Percentiles rank a stretch among this genome's conserved stretches.
These are phyloP conservation scores for Trifolium repens DNA, from an alignment of 306 rosid genomes.

Conservation along the genomic window DNA sequence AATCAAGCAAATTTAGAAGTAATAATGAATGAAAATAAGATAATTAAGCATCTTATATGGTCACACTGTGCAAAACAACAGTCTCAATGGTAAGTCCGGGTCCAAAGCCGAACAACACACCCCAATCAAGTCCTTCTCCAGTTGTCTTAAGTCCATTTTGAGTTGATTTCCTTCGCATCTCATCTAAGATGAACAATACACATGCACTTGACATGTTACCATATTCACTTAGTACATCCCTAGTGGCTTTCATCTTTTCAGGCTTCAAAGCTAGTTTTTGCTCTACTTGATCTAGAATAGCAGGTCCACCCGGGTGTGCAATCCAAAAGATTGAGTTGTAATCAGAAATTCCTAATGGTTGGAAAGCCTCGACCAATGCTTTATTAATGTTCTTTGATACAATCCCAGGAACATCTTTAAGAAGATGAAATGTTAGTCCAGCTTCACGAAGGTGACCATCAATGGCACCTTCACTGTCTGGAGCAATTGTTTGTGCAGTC, in stretches of 20 bases:
- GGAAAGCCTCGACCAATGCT: not conserved
- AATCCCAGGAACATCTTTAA: constrained; percentile 10
- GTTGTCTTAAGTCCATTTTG: not conserved
- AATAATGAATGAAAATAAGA: not conserved
- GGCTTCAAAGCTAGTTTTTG: not conserved
- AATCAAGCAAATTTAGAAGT: not conserved
- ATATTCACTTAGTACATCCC: constrained; percentile 53
- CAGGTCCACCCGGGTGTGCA: not conserved
- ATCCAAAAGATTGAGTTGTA: constrained; percentile 1
- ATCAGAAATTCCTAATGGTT: not conserved
- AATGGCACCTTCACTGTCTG: not conserved
- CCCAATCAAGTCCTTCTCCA: not conserved
- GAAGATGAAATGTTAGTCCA: constrained; percentile 44
- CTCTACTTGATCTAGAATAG: not conserved
- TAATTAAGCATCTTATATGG: not conserved
- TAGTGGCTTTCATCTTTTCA: not conserved
- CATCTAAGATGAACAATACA: constrained; percentile 3
- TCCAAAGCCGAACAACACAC: not conserved
- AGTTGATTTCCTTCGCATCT: constrained; percentile 62
- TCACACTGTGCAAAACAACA: not conserved
- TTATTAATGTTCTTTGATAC: not conserved
- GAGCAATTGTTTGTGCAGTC: constrained; percentile 38
- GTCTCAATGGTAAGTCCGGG: constrained; percentile 9
- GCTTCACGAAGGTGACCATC: constrained; percentile 47
- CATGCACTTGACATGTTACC: constrained; percentile 52